Percentiles rank a stretch among this genome's conserved stretches.
Evolutionary conservation across 306 rosid species (phyloP).

Genomic region (Delonix regia): DNA sequence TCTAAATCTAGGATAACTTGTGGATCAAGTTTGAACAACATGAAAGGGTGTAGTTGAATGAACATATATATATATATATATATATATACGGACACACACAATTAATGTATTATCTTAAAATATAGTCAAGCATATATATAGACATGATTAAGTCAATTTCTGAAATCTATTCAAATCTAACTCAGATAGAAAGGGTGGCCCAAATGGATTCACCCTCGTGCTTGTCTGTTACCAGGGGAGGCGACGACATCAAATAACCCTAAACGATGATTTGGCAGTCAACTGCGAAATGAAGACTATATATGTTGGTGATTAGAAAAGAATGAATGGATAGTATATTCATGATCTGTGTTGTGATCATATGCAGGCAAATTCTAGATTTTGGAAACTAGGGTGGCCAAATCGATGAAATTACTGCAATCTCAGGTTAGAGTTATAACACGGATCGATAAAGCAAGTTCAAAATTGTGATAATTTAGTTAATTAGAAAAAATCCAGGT

Average conservation of each 20-base stretch:
- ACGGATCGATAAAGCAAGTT: neutral
- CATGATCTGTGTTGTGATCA: too few species aligned
- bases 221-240: conserved; percentile 2
- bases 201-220: neutral
- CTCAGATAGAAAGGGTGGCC: neutral
- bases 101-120: neutral
- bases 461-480: neutral
- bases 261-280: neutral
- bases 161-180: conserved; percentile 1
- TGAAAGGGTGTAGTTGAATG: neutral
- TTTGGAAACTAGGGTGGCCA: too few species aligned
- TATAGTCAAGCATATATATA: neutral
- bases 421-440: neutral
- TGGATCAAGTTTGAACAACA: neutral
- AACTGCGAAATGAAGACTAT: neutral
- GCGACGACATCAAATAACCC: neutral
- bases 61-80: neutral
- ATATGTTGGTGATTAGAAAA: too few species aligned
- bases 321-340: too few species aligned
- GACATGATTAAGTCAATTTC: neutral
- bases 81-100: too few species aligned
- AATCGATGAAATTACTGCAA: neutral
- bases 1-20: neutral
- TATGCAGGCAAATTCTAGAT: too few species aligned
- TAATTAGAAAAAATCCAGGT: neutral